Conservation (phyloP, 306 rosid species). For the Inga oerstediana region DNA sequence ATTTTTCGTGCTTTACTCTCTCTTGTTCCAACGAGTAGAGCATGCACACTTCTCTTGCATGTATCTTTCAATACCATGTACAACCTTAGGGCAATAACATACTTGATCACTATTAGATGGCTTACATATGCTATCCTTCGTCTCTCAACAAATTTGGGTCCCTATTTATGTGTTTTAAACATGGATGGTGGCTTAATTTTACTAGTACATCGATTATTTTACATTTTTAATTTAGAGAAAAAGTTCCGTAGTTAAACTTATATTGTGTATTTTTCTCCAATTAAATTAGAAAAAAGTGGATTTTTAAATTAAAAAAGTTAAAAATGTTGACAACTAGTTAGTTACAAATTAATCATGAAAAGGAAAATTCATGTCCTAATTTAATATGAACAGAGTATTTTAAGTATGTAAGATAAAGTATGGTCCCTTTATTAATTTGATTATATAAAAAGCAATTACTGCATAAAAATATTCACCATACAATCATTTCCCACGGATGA, state of each 20-base stretch:
- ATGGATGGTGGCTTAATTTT: neutral
- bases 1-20: constrained; percentile 6
- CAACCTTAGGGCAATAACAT: neutral
- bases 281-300: no score
- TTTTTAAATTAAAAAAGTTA: no score
- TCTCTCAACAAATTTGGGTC: neutral
- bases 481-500: neutral
- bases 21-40: constrained; percentile 29
- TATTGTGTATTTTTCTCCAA: no score
- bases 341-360: no score
- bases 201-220: neutral
- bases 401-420: no score
- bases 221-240: neutral
- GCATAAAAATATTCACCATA: neutral
- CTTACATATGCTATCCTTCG: neutral
- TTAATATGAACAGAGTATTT: no score
- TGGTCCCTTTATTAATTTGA: no score
- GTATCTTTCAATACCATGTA: constrained; percentile 9
- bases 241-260: no score
- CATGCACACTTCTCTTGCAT: neutral
- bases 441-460: neutral
- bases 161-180: no score
- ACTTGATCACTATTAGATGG: neutral
- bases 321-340: no score
- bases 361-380: no score